Conservation (phyloP, 2,329 filamentous ascomycete species). For the Coniochaeta sp. region DNA sequence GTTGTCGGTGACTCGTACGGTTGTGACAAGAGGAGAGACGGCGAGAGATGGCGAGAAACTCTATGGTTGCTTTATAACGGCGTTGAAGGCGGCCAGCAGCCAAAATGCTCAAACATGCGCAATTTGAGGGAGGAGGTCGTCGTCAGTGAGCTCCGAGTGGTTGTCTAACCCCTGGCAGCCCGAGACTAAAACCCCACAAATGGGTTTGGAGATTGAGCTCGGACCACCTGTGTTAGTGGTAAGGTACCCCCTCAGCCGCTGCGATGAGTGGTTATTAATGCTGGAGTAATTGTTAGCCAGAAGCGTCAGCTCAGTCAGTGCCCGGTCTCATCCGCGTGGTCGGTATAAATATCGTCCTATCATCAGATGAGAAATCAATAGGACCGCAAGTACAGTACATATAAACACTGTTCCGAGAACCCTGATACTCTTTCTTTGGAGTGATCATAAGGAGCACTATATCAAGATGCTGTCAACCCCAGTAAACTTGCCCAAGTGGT, state of each 20-base stretch:
- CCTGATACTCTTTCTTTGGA: neutral
- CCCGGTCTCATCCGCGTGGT: neutral
- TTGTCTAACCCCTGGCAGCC: neutral
- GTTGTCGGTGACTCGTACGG: neutral
- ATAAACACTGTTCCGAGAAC: neutral
- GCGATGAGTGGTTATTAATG: no score
- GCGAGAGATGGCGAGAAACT: neutral
- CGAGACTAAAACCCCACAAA: neutral
- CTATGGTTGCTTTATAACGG: neutral
- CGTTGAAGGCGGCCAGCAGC: neutral
- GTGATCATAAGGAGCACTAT: neutral
- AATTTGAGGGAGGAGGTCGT: neutral
- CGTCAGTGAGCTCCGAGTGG: neutral
- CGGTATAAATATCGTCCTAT: no score
- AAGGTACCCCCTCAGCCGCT: neutral
- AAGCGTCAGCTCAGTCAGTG: neutral
- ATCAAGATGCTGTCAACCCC: conserved; percentile 40
- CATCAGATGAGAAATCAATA: neutral
- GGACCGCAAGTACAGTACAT: neutral
- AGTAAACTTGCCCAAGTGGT: conserved; percentile 53
- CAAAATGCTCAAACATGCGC: conserved; percentile 4
- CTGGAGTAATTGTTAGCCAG: neutral
- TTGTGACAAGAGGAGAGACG: neutral
- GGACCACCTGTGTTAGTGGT: neutral
- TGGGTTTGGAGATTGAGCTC: neutral